These are phyloP conservation scores for Hanseniaspora hatyaiensis DNA, from an alignment of 805 yeast species.

Conservation along the genomic window DNA sequence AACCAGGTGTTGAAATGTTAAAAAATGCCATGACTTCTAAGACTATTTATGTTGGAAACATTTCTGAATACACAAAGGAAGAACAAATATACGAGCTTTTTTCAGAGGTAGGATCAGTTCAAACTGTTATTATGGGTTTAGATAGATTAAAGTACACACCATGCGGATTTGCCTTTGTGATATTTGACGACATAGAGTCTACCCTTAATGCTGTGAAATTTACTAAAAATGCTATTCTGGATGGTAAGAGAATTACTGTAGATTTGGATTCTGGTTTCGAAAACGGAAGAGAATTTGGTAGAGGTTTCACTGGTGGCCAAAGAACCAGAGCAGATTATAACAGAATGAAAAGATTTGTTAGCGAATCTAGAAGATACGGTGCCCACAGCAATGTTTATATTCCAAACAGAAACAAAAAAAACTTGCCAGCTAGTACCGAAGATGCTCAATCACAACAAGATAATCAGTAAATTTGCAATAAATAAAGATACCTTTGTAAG, in stretches of 20 bases:
- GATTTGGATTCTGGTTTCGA: conserved; percentile 93
- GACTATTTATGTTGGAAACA: conserved; percentile 83
- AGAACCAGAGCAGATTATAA: conserved; percentile 25
- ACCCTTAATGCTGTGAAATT: conserved; percentile 76
- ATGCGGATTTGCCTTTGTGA: conserved; percentile 91
- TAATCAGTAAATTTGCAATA: background rate
- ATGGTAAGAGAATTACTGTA: conserved; percentile 67
- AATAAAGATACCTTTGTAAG: background rate
- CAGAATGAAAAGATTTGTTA: conserved; percentile 13
- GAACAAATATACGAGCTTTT: conserved; percentile 87
- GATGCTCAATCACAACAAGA: background rate
- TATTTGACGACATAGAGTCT: conserved; percentile 54
- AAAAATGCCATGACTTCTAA: conserved; percentile 52
- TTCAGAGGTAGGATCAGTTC: conserved; percentile 66
- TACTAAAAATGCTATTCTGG: conserved; percentile 69
- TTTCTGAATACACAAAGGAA: conserved; percentile 84
- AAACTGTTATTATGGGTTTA: conserved; percentile 82
- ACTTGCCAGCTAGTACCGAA: background rate
- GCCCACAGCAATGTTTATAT: conserved; percentile 14
- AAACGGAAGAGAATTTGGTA: conserved; percentile 91
- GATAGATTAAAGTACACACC: conserved; percentile 86
- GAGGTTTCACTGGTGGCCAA: conserved; percentile 90
- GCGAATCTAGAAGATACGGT: conserved; percentile 14
- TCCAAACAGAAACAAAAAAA: conserved; percentile 11
- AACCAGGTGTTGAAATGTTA: conserved; percentile 55